Percentiles rank a stretch among this genome's conserved stretches.
phyloP scores from a whole-genome alignment of 257 asterid genomes.

The Paraleonurus japonicus region DNA sequence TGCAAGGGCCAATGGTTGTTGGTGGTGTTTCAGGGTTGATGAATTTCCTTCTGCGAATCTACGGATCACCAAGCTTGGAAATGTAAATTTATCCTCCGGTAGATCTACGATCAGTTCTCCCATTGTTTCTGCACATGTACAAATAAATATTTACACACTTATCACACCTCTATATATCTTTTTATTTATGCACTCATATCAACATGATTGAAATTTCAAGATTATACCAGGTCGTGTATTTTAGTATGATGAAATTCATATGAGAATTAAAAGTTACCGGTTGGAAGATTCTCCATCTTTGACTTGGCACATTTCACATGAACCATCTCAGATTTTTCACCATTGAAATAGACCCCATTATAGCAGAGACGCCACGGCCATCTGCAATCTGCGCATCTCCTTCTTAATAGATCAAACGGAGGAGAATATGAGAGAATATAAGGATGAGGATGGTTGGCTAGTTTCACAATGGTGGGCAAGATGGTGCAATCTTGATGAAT shows the following conservation, averaged over 20 bases:
- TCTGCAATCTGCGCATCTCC: not conserved
- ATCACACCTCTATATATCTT: too few relatives aligned
- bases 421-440: not conserved
- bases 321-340: rapidly evolving
- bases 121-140: too few relatives aligned
- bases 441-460: not conserved
- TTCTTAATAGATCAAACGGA: not conserved
- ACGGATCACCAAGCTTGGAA: not conserved
- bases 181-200: too few relatives aligned
- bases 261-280: not conserved
- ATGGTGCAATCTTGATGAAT: constrained; percentile 8
- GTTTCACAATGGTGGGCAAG: not conserved
- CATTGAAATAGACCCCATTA: not conserved
- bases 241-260: not conserved
- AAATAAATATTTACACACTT: too few relatives aligned
- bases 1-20: not conserved
- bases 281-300: not conserved
- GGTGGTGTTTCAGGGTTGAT: not conserved
- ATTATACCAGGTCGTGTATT: too few relatives aligned
- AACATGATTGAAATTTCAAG: too few relatives aligned
- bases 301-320: not conserved
- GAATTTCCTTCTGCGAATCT: not conserved
- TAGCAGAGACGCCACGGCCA: not conserved
- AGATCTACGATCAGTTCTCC: not conserved
- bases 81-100: constrained; percentile 2